phyloP scores from a whole-genome alignment of 2,329 filamentous ascomycete species.

The Lithohypha guttulata region DNA sequence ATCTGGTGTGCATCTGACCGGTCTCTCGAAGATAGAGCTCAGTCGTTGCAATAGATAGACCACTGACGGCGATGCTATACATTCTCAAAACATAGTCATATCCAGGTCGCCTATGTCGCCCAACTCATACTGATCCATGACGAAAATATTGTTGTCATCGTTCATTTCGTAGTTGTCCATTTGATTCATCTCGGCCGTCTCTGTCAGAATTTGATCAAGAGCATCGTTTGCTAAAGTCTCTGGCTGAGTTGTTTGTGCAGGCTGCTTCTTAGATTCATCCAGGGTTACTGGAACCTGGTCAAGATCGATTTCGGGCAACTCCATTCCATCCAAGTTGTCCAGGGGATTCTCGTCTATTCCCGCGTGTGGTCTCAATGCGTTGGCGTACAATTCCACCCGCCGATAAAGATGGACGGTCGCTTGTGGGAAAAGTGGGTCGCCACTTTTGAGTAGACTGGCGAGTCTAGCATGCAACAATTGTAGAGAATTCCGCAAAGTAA shows the following conservation, averaged over 20 bases:
- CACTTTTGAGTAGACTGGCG: constrained; percentile 31
- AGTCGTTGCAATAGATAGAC: too few species aligned
- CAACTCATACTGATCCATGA: constrained; percentile 15
- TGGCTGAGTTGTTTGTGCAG: constrained; percentile 21
- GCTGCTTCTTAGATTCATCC: constrained; percentile 6
- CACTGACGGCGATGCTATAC: too few species aligned
- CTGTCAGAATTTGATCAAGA: constrained; percentile 22
- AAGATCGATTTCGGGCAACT: constrained; percentile 8
- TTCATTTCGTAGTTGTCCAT: constrained; percentile 13
- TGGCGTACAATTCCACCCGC: constrained; percentile 32
- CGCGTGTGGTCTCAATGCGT: constrained; percentile 18
- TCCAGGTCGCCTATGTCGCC: constrained; percentile 20
- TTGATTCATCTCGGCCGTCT: constrained; percentile 18
- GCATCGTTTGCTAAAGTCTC: constrained; percentile 12
- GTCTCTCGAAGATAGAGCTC: too few species aligned
- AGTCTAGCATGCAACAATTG: constrained; percentile 30
- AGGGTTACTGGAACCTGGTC: constrained; percentile 1
- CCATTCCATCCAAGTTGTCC: background rate
- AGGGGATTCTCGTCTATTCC: constrained; percentile 13
- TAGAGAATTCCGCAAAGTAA: constrained; percentile 30
- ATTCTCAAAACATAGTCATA: constrained; percentile 22
- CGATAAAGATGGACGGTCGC: constrained; percentile 36
- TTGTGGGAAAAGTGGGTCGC: constrained; percentile 34
- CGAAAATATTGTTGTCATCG: constrained; percentile 18
- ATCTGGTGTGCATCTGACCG: too few species aligned